These are phyloP conservation scores for Aspergillus brunneoviolaceus DNA, from an alignment of 2,329 filamentous ascomycete species.

Conservation along the genomic window DNA sequence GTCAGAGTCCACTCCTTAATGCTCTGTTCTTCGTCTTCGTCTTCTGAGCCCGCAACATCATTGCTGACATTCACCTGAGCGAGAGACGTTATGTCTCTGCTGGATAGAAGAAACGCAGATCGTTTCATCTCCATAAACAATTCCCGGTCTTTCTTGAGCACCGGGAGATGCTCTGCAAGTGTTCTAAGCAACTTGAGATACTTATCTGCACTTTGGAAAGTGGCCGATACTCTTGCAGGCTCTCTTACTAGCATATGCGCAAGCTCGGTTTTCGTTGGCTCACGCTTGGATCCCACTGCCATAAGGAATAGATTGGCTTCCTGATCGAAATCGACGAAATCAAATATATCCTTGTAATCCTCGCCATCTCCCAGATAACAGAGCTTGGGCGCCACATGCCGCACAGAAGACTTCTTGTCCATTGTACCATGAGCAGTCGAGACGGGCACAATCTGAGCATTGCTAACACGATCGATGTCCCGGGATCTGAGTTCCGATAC, in stretches of 20 bases:
- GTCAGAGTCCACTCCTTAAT: constrained; percentile 79
- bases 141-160: constrained; percentile 73
- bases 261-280: constrained; percentile 84
- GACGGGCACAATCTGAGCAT: constrained; percentile 72
- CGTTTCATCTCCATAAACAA: constrained; percentile 74
- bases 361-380: constrained; percentile 76
- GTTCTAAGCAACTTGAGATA: constrained; percentile 81
- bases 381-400: constrained; percentile 65
- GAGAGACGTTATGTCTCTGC: constrained; percentile 63
- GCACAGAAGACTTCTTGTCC: constrained; percentile 48
- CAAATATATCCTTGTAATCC: constrained; percentile 86
- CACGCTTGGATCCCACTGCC: constrained; percentile 84
- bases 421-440: constrained; percentile 20
- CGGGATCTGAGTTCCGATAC: constrained; percentile 68
- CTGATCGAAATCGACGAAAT: constrained; percentile 90
- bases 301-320: constrained; percentile 87
- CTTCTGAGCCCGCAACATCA: constrained; percentile 26
- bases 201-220: constrained; percentile 77
- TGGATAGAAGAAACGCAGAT: constrained; percentile 78
- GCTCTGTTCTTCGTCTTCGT: constrained; percentile 61
- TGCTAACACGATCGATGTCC: constrained; percentile 60
- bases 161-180: constrained; percentile 69
- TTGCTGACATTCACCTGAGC: constrained; percentile 19
- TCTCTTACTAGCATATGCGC: constrained; percentile 80
- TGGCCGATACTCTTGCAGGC: constrained; percentile 75